Evolutionary conservation across 1,284 basidiomycete genomes (phyloP).

Genomic region (Rhodotorula sp.): DNA sequence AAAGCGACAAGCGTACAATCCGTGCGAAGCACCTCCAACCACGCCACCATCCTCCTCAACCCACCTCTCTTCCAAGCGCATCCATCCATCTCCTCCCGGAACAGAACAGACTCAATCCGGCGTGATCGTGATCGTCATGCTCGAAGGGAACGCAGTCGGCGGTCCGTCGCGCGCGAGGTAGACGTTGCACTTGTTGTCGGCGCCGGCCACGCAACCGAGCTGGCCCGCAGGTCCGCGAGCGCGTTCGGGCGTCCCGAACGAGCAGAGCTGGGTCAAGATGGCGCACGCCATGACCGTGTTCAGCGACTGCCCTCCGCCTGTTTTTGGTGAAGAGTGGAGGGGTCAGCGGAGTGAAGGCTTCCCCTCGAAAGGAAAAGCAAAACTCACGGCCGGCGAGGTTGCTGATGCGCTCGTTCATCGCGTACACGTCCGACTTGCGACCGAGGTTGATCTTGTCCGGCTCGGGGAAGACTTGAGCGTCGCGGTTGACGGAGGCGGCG

Average conservation of each 20-base stretch:
- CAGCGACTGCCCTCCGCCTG: background rate
- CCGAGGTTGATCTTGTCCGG: background rate
- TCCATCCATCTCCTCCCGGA: too few relatives aligned
- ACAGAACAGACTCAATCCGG: background rate
- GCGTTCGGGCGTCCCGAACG: background rate
- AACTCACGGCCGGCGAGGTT: background rate
- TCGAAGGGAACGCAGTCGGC: constrained; percentile 5
- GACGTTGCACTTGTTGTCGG: background rate
- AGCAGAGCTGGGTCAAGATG: background rate
- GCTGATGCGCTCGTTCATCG: background rate
- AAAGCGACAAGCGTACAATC: too few relatives aligned
- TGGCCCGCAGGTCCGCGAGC: too few relatives aligned
- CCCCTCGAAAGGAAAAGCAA: background rate
- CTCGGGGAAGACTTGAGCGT: background rate
- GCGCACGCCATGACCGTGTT: background rate
- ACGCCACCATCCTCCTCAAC: too few relatives aligned
- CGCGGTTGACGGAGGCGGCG: background rate
- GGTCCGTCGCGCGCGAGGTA: background rate
- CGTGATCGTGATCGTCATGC: background rate
- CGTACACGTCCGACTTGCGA: background rate
- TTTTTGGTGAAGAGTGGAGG: background rate
- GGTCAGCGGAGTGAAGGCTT: background rate
- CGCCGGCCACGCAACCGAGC: background rate
- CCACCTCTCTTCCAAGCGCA: too few relatives aligned
- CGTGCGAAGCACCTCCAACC: too few relatives aligned